Evolutionary conservation across 2,329 filamentous ascomycete genomes (phyloP).

Genomic region (Chaetothyriales sp.): DNA sequence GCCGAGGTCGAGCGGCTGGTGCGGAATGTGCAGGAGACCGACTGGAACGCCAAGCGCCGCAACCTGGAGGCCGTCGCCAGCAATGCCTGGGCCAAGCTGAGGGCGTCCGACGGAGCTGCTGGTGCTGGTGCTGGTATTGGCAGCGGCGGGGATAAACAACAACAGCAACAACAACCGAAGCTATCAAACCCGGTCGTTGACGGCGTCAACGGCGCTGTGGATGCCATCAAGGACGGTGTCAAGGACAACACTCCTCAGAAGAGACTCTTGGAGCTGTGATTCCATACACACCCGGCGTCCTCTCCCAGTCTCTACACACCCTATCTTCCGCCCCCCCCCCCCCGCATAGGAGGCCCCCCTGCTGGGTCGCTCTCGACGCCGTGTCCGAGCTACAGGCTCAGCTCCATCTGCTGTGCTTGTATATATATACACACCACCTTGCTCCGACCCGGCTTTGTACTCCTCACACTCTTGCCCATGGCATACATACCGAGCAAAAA

Average conservation of each 20-base stretch:
- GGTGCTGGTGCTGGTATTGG: too few relatives aligned
- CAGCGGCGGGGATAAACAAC: too few relatives aligned
- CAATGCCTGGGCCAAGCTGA: slow-evolving; percentile 7
- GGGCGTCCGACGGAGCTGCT: slow-evolving; percentile 5
- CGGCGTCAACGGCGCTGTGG: not conserved
- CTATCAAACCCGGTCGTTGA: slow-evolving; percentile 1
- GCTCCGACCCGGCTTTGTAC: not conserved
- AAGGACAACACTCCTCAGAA: slow-evolving; percentile 1
- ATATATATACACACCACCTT: not conserved
- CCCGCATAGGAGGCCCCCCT: not conserved
- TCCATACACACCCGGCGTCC: too few relatives aligned
- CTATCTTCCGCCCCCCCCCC: too few relatives aligned
- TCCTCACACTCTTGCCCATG: not conserved
- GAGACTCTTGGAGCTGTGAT: not conserved
- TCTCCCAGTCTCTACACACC: too few relatives aligned
- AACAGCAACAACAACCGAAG: slow-evolving; percentile 6
- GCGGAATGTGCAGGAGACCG: slow-evolving; percentile 48
- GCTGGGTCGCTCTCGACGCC: not conserved
- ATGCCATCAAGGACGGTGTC: slow-evolving; percentile 5
- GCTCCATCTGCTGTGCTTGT: not conserved
- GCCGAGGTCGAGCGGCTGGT: slow-evolving; percentile 53
- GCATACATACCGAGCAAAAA: not conserved
- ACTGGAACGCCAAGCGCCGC: slow-evolving; percentile 35
- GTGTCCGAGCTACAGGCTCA: not conserved
- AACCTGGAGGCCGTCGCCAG: slow-evolving; percentile 9